Evolutionary conservation across 169 alveolate genomes (phyloP).

Genomic region (Plasmodium knowlesi): DNA sequence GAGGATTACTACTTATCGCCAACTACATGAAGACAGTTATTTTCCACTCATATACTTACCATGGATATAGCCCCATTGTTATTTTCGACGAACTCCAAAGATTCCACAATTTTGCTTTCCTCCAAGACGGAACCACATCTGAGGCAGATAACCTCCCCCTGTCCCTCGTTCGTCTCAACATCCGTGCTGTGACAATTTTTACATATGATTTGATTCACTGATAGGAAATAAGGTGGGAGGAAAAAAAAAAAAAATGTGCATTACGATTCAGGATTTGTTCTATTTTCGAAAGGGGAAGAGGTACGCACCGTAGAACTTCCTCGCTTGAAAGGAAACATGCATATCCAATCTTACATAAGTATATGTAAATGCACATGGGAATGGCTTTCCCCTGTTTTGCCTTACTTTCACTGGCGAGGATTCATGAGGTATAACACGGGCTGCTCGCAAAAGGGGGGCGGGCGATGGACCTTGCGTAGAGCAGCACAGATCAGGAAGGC

Average conservation of each 20-base stretch:
- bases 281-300: background rate
- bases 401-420: background rate
- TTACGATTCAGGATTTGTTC: background rate
- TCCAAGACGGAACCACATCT: constrained; percentile 90
- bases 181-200: constrained; percentile 62
- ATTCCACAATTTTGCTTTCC: constrained; percentile 89
- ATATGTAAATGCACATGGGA: background rate
- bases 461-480: background rate
- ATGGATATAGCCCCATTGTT: constrained; percentile 85
- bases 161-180: constrained; percentile 79
- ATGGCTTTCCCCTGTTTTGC: background rate
- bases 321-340: background rate
- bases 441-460: background rate
- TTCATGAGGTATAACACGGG: background rate
- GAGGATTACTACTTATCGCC: background rate
- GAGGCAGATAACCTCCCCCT: constrained; percentile 90
- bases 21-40: background rate
- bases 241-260: constrained; percentile 4
- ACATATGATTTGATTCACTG: constrained; percentile 63
- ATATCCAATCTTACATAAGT: background rate
- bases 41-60: constrained; percentile 36
- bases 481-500: background rate
- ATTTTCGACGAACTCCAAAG: constrained; percentile 86
- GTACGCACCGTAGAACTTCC: background rate
- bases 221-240: background rate